These are phyloP conservation scores for Wallemia ichthyophaga DNA, from an alignment of 1,284 basidiomycete genomes.

Conservation along the genomic window DNA sequence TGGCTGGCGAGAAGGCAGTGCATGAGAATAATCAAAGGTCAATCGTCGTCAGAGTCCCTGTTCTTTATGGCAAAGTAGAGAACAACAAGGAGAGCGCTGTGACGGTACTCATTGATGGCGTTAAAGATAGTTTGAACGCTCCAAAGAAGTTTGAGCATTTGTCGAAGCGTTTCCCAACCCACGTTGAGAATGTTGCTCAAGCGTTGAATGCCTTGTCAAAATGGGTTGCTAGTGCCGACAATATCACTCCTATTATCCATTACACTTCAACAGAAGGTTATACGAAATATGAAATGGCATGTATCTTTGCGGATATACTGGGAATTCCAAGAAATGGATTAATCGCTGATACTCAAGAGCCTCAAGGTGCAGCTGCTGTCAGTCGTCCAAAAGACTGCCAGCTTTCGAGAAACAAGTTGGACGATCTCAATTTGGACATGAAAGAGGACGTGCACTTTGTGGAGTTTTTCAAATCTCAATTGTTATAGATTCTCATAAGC, in stretches of 20 bases:
- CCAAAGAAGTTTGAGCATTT: neutral
- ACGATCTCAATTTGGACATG: neutral
- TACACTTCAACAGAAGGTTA: slow-evolving; percentile 18
- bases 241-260: slow-evolving; percentile 17
- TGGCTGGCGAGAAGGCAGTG: slow-evolving; percentile 5
- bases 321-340: neutral
- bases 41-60: slow-evolving; percentile 17
- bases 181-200: slow-evolving; percentile 19
- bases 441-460: neutral
- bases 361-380: neutral
- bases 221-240: slow-evolving; percentile 7
- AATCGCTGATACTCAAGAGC: neutral
- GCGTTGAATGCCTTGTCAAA: slow-evolving; percentile 17
- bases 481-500: too few relatives aligned
- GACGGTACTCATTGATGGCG: slow-evolving; percentile 18
- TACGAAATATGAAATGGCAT: slow-evolving; percentile 22
- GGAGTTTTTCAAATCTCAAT: neutral
- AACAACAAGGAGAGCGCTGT: slow-evolving; percentile 20
- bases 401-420: neutral
- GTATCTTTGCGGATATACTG: slow-evolving; percentile 10
- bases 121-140: slow-evolving; percentile 5
- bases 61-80: slow-evolving; percentile 17
- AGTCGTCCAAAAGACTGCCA: neutral
- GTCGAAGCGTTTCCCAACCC: slow-evolving; percentile 18
- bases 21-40: slow-evolving; percentile 9